Conservation (phyloP, 306 rosid genomes). For the Mimosa bimucronata region DNA sequence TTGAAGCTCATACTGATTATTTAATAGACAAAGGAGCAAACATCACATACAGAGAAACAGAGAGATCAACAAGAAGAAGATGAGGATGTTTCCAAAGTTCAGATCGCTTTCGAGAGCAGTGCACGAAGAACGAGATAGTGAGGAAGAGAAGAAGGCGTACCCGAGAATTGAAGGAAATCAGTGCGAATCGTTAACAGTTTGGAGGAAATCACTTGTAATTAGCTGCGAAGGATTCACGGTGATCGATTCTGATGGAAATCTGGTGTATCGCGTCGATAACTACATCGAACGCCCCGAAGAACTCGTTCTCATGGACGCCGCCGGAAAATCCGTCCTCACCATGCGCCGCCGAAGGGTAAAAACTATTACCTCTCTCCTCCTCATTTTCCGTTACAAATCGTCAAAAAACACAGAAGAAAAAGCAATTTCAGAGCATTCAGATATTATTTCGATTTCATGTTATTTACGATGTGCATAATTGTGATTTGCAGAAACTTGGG, state of each 20-base stretch:
- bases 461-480: too few relatives aligned
- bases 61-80: constrained; percentile 4
- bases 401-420: too few relatives aligned
- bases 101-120: constrained; percentile 64
- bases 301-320: constrained; percentile 79
- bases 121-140: constrained; percentile 53
- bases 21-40: not conserved
- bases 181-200: constrained; percentile 61
- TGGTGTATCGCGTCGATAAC: constrained; percentile 82
- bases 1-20: not conserved
- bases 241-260: constrained; percentile 70
- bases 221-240: constrained; percentile 88
- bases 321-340: constrained; percentile 73
- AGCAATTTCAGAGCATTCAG: not conserved
- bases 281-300: constrained; percentile 64
- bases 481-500: constrained; percentile 53
- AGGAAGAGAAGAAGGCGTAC: constrained; percentile 23
- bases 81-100: constrained; percentile 52
- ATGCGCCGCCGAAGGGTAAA: constrained; percentile 69
- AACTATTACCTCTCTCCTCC: not conserved
- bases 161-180: constrained; percentile 22
- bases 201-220: constrained; percentile 77
- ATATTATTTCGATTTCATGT: not conserved
- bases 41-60: not conserved
- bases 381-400: too few relatives aligned